Base-by-base conservation (phyloP, 352 stramenopile genomes). In the Globisporangium parvum region DNA sequence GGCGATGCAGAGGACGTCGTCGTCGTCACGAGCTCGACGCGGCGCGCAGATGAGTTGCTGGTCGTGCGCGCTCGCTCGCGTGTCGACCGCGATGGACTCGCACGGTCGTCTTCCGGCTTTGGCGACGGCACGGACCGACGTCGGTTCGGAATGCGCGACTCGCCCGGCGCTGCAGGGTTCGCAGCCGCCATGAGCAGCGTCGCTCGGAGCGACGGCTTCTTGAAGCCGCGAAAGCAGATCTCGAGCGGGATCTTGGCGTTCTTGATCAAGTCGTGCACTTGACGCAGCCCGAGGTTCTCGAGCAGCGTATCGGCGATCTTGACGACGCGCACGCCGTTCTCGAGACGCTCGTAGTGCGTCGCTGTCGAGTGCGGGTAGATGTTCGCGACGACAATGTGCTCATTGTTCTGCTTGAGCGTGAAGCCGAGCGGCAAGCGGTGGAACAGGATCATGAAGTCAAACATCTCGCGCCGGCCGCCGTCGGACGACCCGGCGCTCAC, bases 211-310 rank as follows among this genome's bases (percentile, higher is more conserved):
- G 20, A 67, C 51, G 68, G 66, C 44, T 73, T 69, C 47, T 62
- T 66, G 55, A 63, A 72, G 17, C 71, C 77, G 10, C 69, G 66
- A 31, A 95, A 95, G 9, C 52, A 51, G 42, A 93, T 93, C 21
- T 72, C 63, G 33, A 95, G 59, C 14, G 85, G 85, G 39, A 92
- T 65, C 35, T 59, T 61, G n/a, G 80, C 81, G 28, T 84, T 83
- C 57, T 83, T 86, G 51, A 95, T 93, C 24, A 92, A 53, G 31
- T 89, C 82, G 64, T 95, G 85, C 47, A 93, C 81, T 39, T 95
- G 81, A 8, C 83, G 85, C 50, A 95, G 73, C 3, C 84, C 81
- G 31, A 89, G 69, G 31, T 75, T 66, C 37, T 75, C 71, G 3
- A 95, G 60, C 37, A 65, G 54, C 15, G 66, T 77, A 40, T 73